Evolutionary conservation across 129 eudicot genomes (phyloP).

Genomic region (Smallanthus sonchifolius): DNA sequence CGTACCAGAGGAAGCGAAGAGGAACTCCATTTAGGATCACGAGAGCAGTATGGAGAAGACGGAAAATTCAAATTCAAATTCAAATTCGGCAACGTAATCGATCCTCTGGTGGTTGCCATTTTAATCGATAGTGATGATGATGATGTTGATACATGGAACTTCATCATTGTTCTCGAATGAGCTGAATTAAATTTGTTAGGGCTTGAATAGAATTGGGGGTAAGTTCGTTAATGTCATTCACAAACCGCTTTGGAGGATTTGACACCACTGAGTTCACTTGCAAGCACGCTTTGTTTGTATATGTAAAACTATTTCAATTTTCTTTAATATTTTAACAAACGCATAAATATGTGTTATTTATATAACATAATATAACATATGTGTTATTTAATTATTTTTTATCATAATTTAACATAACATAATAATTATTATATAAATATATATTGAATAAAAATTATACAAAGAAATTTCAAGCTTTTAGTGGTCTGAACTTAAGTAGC

Average conservation of each 20-base stretch:
- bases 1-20: slow-evolving; percentile 35
- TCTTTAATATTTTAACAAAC: too few relatives aligned
- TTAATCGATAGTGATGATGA: slow-evolving; percentile 12
- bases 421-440: too few relatives aligned
- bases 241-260: slow-evolving; percentile 41
- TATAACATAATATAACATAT: too few relatives aligned
- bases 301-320: not conserved
- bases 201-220: slow-evolving; percentile 15
- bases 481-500: too few relatives aligned
- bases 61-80: slow-evolving; percentile 35
- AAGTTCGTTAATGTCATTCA: slow-evolving; percentile 49
- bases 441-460: too few relatives aligned
- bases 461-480: too few relatives aligned
- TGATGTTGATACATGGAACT: slow-evolving; percentile 14
- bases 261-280: slow-evolving; percentile 45
- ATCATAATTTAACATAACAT: too few relatives aligned
- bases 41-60: slow-evolving; percentile 46
- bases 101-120: slow-evolving; percentile 53
- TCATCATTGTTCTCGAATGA: slow-evolving; percentile 12
- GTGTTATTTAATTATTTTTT: too few relatives aligned
- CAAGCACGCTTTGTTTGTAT: slow-evolving; percentile 23
- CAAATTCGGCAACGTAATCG: slow-evolving; percentile 38
- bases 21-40: slow-evolving; percentile 36
- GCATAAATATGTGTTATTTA: too few relatives aligned
- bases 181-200: slow-evolving; percentile 2